Conservation (phyloP, 306 rosid genomes). For the Clitoria ternatea region DNA sequence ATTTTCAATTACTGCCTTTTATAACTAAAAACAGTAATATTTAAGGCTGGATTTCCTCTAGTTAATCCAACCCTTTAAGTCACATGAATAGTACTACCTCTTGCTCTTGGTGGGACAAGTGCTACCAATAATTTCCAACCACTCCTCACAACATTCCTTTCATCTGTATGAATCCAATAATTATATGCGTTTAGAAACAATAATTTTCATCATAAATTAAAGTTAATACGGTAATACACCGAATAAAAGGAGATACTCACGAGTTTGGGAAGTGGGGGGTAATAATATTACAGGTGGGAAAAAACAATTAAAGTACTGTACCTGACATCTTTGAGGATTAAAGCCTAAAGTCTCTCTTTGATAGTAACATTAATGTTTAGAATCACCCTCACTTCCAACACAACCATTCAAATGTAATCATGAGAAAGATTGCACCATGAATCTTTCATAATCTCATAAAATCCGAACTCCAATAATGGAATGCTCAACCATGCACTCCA, state of each 20-base stretch:
- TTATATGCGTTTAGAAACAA: constrained; percentile 12
- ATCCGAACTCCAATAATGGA: no score
- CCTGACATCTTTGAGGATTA: constrained; percentile 20
- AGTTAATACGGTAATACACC: constrained; percentile 23
- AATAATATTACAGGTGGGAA: not conserved
- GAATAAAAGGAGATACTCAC: constrained; percentile 21
- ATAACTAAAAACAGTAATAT: constrained; percentile 46
- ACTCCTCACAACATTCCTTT: constrained; percentile 34
- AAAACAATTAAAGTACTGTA: no score
- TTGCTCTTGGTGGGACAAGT: constrained; percentile 38
- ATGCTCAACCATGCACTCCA: no score
- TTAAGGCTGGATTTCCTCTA: constrained; percentile 38
- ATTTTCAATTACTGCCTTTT: constrained; percentile 41
- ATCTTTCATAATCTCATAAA: constrained; percentile 60
- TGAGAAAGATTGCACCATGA: constrained; percentile 49
- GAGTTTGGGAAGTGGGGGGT: not conserved
- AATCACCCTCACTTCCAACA: constrained; percentile 33
- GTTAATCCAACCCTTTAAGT: constrained; percentile 44
- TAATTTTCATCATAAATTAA: constrained; percentile 26
- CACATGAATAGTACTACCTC: constrained; percentile 61
- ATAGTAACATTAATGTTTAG: constrained; percentile 28
- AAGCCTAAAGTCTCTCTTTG: constrained; percentile 18
- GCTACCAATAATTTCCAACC: constrained; percentile 41
- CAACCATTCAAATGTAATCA: constrained; percentile 47
- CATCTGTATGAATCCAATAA: constrained; percentile 26